Percentiles rank a stretch among this genome's conserved stretches.
Conservation (phyloP, 768 basidiomycete genomes). For the Clavulina sp. region DNA sequence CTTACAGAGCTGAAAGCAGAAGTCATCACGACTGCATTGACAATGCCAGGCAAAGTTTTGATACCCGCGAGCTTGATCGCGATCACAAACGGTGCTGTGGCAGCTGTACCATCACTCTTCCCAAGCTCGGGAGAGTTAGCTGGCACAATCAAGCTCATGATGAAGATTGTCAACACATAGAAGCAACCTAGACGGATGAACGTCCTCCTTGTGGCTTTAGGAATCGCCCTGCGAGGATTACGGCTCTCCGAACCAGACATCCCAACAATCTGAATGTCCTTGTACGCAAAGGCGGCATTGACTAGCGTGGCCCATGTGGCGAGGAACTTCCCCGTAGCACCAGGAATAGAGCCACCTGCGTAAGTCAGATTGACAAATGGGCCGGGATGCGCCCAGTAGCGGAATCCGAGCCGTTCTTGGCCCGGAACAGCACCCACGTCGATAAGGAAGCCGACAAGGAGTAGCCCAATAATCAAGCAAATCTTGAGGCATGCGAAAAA, state of each 20-base stretch:
- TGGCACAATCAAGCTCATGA: slow-evolving; percentile 13
- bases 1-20: slow-evolving; percentile 10
- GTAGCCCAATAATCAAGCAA: slow-evolving; percentile 5
- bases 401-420: neutral
- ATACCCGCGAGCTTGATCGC: slow-evolving; percentile 19
- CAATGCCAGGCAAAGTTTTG: slow-evolving; percentile 14
- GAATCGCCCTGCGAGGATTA: slow-evolving; percentile 11
- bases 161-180: slow-evolving; percentile 11
- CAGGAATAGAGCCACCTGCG: slow-evolving; percentile 6
- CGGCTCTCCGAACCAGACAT: slow-evolving; percentile 10
- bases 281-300: slow-evolving; percentile 13
- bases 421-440: slow-evolving; percentile 11
- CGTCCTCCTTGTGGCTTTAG: slow-evolving; percentile 8
- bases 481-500: slow-evolving; percentile 12
- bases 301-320: slow-evolving; percentile 11
- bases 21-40: slow-evolving; percentile 19
- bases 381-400: neutral
- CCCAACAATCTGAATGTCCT: slow-evolving; percentile 10
- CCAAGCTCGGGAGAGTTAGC: slow-evolving; percentile 14
- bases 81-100: slow-evolving; percentile 21
- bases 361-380: neutral
- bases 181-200: slow-evolving; percentile 9
- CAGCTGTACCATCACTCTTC: slow-evolving; percentile 16
- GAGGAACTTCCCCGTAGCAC: slow-evolving; percentile 8
- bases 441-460: slow-evolving; percentile 11